Evolutionary conservation across 176 grass and related monocot species (phyloP).

Genomic region (Cenchrus fungigraminus): DNA sequence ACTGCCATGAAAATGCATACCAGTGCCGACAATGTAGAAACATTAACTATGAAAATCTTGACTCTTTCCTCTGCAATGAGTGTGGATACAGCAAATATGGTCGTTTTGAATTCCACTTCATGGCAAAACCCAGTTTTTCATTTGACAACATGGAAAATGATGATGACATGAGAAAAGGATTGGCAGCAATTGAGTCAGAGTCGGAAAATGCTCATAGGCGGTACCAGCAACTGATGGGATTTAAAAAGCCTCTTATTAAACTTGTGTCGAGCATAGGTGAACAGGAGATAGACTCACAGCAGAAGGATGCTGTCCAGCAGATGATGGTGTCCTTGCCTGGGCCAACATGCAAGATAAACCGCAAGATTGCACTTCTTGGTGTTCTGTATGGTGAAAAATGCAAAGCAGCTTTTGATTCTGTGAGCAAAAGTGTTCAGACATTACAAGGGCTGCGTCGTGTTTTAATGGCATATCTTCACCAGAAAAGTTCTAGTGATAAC

Average conservation of each 20-base stretch:
- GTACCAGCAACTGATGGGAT: constrained; percentile 96
- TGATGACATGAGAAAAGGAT: constrained; percentile 97
- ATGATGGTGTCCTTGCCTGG: constrained; percentile 99
- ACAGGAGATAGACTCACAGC: constrained; percentile 92
- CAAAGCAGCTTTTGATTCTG: constrained; percentile 98
- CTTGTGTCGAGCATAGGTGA: constrained; percentile 97
- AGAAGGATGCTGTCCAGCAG: constrained; percentile 97
- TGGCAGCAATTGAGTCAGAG: constrained; percentile 91
- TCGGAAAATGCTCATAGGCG: constrained; percentile 98
- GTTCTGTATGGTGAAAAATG: constrained; percentile 99
- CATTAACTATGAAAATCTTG: constrained; percentile 98
- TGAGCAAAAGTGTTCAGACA: constrained; percentile 97
- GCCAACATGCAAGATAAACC: constrained; percentile 93
- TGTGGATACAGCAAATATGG: constrained; percentile 99
- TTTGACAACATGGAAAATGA: constrained; percentile 99
- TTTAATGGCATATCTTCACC: constrained; percentile 87
- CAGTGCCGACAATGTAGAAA: constrained; percentile 97
- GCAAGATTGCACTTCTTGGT: constrained; percentile 96
- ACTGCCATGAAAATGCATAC: constrained; percentile 99
- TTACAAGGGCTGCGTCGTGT: constrained; percentile 88
- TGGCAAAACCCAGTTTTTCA: constrained; percentile 96
- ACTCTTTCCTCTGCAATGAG: constrained; percentile 99
- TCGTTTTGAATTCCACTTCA: constrained; percentile 99
- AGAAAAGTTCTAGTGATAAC: constrained; percentile 72
- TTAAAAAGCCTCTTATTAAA: constrained; percentile 97